Base-by-base conservation (phyloP, 2,329 filamentous ascomycete genomes). In the Monosporascus ibericus region DNA sequence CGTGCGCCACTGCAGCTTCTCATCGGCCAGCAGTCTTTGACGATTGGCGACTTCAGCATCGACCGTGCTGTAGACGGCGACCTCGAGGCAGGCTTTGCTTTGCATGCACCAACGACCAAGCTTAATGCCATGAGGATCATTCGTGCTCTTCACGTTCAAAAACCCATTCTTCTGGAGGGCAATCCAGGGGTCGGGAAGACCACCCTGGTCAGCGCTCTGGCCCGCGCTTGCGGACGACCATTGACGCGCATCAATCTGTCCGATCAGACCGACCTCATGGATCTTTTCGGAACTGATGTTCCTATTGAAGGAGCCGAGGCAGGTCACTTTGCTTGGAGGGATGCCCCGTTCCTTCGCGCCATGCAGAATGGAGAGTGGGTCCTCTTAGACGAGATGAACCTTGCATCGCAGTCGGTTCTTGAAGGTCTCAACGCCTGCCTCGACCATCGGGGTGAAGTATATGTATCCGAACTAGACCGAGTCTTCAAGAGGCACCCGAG, bases 341-440 rank as follows among this genome's bases (percentile, higher is more conserved):
- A 99, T 68, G 94, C 92, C 0, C 92, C 94, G 1, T 97, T 99
- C 66, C 75, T 99, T 20, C 88, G 90, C 66, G 94, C 94, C 0
- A 97, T 99, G 92, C 94, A 97, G 66, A 88, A 84, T 53, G 94
- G 94, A 27, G 89, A 95, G 61, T 99, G 94, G 94, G 94, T 99
- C 11, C 76, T 99, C 27, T 79, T 99, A 0, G 94, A 99, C 65
- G 94, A 99, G 74, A 99, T 99, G 94, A 99, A 99, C 63, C 74
- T 99, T 57, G 94, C 95, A 1, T 97, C 92, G 0, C 94, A 99
- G 67, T 95, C 92, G 5, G 92, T 99, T 2, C 80, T 99, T 1
- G 94, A 99, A 72, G 95, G 94, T 57, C 75, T 99, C 34, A 99
- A 99, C 61, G 92, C 94, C 22, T 97, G 94, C 73, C 79, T 99